Percentiles rank a stretch among this genome's conserved stretches.
These are phyloP conservation scores for Ceratopteris richardii DNA, from an alignment of 75 land plant species.

Conservation along the genomic window DNA sequence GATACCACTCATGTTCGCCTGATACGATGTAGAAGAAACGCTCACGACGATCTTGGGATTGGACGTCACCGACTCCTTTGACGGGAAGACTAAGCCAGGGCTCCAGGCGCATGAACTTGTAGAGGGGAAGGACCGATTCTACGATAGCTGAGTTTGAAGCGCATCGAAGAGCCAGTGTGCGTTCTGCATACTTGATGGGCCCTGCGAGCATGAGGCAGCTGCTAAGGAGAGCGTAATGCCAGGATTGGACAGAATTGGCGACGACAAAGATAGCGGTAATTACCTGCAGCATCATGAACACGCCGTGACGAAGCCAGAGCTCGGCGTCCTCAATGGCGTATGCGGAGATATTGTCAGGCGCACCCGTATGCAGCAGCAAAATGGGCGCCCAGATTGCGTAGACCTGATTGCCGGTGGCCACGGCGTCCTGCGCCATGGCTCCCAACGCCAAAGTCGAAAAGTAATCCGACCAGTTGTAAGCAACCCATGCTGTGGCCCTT, in stretches of 20 bases:
- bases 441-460: conserved; percentile 17
- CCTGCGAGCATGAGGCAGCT: neutral
- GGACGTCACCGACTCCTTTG: too few relatives aligned
- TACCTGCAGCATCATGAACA: conserved; percentile 12
- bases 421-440: neutral
- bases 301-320: conserved; percentile 20
- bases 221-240: neutral
- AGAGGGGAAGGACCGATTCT: neutral
- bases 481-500: neutral
- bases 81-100: neutral
- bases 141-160: neutral
- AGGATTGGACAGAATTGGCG: neutral
- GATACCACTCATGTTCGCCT: too few relatives aligned
- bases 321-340: conserved; percentile 21
- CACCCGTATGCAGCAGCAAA: conserved; percentile 22
- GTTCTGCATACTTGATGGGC: conserved; percentile 4
- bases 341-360: conserved; percentile 27
- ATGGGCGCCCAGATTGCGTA: conserved; percentile 25
- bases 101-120: neutral
- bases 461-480: conserved; percentile 13
- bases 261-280: conserved; percentile 4
- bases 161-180: conserved; percentile 1
- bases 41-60: too few relatives aligned
- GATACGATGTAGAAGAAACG: too few relatives aligned
- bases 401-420: neutral